These are phyloP conservation scores for Colletotrichum tropicicola DNA, from an alignment of 2,329 filamentous ascomycete genomes.

Conservation along the genomic window DNA sequence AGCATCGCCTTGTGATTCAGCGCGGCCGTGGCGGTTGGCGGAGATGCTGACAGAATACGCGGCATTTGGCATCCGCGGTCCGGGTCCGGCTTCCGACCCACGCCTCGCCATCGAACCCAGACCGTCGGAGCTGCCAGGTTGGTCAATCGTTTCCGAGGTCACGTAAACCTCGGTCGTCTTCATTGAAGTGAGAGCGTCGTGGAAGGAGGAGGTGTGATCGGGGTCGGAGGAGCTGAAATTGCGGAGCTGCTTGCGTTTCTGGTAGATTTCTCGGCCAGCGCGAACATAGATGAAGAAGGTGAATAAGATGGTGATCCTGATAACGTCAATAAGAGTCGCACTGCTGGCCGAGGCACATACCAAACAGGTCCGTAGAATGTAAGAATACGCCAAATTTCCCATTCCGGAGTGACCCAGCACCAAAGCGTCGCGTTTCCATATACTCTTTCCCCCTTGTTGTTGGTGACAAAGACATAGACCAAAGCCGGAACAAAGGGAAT, in stretches of 20 bases:
- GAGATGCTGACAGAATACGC: constrained; percentile 57
- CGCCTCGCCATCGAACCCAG: constrained; percentile 42
- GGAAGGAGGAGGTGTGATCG: constrained; percentile 46
- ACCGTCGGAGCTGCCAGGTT: constrained; percentile 39
- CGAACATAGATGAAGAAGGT: constrained; percentile 73
- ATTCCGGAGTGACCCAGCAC: constrained; percentile 79
- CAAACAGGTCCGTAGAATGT: constrained; percentile 80
- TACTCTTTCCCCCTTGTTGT: constrained; percentile 60
- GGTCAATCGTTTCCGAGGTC: constrained; percentile 57
- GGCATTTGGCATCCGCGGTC: constrained; percentile 5
- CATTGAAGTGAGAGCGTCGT: constrained; percentile 56
- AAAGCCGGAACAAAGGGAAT: constrained; percentile 76
- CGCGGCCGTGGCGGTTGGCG: constrained; percentile 38
- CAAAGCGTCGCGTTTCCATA: constrained; percentile 82
- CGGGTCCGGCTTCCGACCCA: constrained; percentile 27
- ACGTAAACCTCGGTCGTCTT: constrained; percentile 74
- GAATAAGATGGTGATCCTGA: constrained; percentile 66
- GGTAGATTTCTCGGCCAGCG: constrained; percentile 73
- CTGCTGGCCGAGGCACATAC: constrained; percentile 48
- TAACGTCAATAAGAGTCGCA: constrained; percentile 26
- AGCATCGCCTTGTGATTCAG: constrained; percentile 36
- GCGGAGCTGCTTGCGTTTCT: constrained; percentile 69
- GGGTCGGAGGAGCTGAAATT: constrained; percentile 60
- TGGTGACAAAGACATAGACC: constrained; percentile 71
- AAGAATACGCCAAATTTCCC: constrained; percentile 77